Base-by-base conservation (phyloP, 371 early-diverging fungal genomes). In the Lichtheimia ramosa region DNA sequence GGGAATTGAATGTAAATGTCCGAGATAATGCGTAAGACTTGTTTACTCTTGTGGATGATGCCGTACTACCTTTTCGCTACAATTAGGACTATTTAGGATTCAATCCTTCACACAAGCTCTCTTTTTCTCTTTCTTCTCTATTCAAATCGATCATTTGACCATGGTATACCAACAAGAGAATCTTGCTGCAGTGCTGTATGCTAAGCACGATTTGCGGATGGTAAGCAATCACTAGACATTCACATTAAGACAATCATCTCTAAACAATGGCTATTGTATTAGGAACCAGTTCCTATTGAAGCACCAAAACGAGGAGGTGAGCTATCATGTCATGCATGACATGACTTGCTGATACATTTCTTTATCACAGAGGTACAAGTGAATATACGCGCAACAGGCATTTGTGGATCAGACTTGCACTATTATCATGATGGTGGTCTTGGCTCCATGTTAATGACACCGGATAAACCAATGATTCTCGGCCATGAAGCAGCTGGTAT, bases 401-500 rank as follows among this genome's bases (percentile, higher is more conserved):
- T 69, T 13, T 69, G 69, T 52, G 64, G 62, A n/a, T 61, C 62
- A 10, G 69, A 69, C 56, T 42, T 64, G 18, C 69, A 69, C 28
- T 69, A 64, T 23, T 69, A 64, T 41, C 43, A 54, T 23, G 64
- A 57, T 13, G 69, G 68, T 20, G 46, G 60, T 0, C 43, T 68
- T 23, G 64, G 69, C 0, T 8, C 50, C 15, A 41, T 51, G 39
- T 15, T 16, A 3, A 15, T 68, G n/a, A 52, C 55, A 18, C 48
- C 49, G 2, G 53, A 54, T 5, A 50, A 59, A 18, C 69, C 68
- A 1, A 63, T 72, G 62, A 58, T 72, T 18, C 54, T 72, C 20
- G 81, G 81, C 0, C 78, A 77, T 56, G 81, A 80, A 59, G 71
- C 74, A 43, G 62, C 78, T 23, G 81, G 81, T 3, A 49, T 75